Evolutionary conservation across 1,139 yeast species (phyloP), one percentile per base, ranked within the genome.

Genomic region (Yamadazyma epiphylla): DNA sequence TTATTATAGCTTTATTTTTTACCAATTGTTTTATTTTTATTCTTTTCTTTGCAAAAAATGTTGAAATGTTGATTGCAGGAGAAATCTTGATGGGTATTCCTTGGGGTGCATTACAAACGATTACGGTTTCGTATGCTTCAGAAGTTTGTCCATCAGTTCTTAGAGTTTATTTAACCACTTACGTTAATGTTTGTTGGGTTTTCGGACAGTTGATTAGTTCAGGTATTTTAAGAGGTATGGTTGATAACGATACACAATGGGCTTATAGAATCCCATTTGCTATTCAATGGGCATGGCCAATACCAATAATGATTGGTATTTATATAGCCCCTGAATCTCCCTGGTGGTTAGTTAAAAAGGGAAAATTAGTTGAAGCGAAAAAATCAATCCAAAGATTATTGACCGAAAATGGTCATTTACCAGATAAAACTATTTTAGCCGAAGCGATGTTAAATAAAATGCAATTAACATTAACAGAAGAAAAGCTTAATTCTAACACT

Each of bases 241-340:
- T 57, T 11, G 45, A 48, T 25, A 46, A 56, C 24, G 39, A 45
- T 15, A 49, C 56, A 12, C 33, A 48, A 13, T 36, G 51, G 37
- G 58, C 74, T 8, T 70, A 65, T 46, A 52, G 53, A 31, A 51
- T 64, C 30, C 65, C 69, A 3, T 63, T 58, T 43, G 72, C 70
- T 17, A 38, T 63, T 26, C 82, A 77, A 50, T 77, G 83, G 83
- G 46, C 69, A 7, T 78, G 83, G 82, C 81, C 82, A 2, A 39
- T 73, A 32, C 78, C 70, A 4, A 54, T 65, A 17, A 46, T 53
- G 19, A 43, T 61, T 24, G 70, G 65, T 24, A 57, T 63, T 15
- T 61, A 30, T 36, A 40, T 59, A 5, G 70, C 70, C 10, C 72
- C 71, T 0, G 70, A 65, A 31, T 60, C 67, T 14, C 70, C 71